These are phyloP conservation scores for Agaricus blazei DNA, from an alignment of 768 basidiomycete genomes.

Conservation along the genomic window DNA sequence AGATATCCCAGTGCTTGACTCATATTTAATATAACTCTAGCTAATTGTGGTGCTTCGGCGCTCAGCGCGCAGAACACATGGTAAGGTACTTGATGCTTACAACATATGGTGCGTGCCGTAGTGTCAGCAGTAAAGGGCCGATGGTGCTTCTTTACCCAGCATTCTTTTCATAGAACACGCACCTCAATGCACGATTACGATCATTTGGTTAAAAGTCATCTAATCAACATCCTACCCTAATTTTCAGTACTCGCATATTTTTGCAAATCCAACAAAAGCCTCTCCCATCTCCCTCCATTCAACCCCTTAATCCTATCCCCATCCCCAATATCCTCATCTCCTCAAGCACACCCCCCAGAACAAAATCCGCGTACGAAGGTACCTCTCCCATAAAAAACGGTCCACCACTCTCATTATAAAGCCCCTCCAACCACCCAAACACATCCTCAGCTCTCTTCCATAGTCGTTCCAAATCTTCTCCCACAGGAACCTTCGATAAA, in stretches of 20 bases:
- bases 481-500: not conserved
- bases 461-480: constrained; percentile 23
- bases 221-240: not conserved
- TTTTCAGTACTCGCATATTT: constrained; percentile 7
- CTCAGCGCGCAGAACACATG: too few species aligned
- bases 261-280: constrained; percentile 9
- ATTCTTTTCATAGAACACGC: too few species aligned
- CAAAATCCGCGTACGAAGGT: constrained; percentile 36
- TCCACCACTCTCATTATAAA: constrained; percentile 23
- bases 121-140: too few species aligned
- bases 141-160: too few species aligned
- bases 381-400: constrained; percentile 33
- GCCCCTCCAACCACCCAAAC: constrained; percentile 23
- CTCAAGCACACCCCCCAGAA: constrained; percentile 23
- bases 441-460: constrained; percentile 33
- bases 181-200: too few species aligned
- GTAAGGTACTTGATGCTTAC: too few species aligned
- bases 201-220: too few species aligned
- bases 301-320: constrained; percentile 35
- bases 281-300: constrained; percentile 36
- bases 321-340: constrained; percentile 28
- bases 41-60: too few species aligned
- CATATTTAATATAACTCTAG: too few species aligned
- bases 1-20: too few species aligned
- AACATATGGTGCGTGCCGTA: too few species aligned